Evolutionary conservation across 352 stramenopile genomes (phyloP), one percentile per base, ranked within the genome.

Genomic region (Phytophthora constricta): DNA sequence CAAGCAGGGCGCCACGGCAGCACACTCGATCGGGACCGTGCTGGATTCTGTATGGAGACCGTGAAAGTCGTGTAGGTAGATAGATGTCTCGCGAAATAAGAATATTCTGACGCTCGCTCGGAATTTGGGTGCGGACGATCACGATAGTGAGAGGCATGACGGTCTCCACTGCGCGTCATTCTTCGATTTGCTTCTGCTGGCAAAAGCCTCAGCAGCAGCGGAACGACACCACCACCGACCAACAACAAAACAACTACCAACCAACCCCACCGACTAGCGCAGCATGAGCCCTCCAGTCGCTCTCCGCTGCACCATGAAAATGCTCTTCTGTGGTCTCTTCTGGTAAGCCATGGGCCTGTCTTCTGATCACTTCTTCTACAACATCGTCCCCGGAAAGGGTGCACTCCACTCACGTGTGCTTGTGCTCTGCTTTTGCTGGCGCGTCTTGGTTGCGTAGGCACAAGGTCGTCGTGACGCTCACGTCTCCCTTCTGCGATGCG

Each of bases 301-400:
- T 37, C 37, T 70, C 62, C 64, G 59, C 3, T 74, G 69, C 28
- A 52, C 56, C 33, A 77, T 77, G 69, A 74, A 67, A 42, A 77
- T 77, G 58, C 69, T 65, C 27, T 54, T 31, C 28, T 77, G 64
- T 10, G 59, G 69, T 7, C 48, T 77, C 62, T 77, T 77, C 37
- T 77, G 69, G 69, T 77, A 47, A 64, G 58, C 31, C n/a, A n/a
- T n/a, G n/a, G 5, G 10, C 28, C 56, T 20, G 4, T 33, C 20
- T 49, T 58, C 51, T 41, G 34, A 49, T 60, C 10, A 31, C 19
- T 28, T 19, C 11, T 60, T n/a, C n/a, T n/a, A n/a, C 41, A 23
- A 2, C 41, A 47, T 14, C 39, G 41, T 50, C 25, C 23, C 41
- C 17, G 20, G 3, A 20, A 49, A 23, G 16, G n/a, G n/a, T n/a